Evolutionary conservation across 441 rosid species (phyloP).

Genomic region (Aquilaria agallochum): DNA sequence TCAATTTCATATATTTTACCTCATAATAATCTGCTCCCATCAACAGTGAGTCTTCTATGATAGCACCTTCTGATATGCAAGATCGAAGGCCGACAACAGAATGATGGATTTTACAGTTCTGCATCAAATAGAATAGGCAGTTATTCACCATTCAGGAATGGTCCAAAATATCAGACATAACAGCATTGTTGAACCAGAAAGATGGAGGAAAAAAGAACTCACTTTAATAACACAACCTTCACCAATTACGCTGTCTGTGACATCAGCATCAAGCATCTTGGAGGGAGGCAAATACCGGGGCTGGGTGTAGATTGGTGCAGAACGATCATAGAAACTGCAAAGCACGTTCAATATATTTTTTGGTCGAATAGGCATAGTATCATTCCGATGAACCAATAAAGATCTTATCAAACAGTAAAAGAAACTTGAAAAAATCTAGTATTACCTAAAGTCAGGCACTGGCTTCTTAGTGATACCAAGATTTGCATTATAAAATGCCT

Average conservation of each 20-base stretch:
- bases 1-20: slow-evolving; percentile 30
- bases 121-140: background rate
- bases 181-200: background rate
- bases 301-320: slow-evolving; percentile 94
- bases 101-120: slow-evolving; percentile 95
- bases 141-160: background rate
- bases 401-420: too few relatives aligned
- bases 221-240: slow-evolving; percentile 98
- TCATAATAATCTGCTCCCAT: slow-evolving; percentile 99
- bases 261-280: slow-evolving; percentile 98
- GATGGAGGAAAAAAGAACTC: slow-evolving; percentile 1
- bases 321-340: slow-evolving; percentile 89
- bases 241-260: slow-evolving; percentile 91
- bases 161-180: too few relatives aligned
- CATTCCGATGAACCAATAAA: too few relatives aligned
- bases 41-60: slow-evolving; percentile 80
- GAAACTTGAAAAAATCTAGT: background rate
- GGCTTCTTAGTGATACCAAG: slow-evolving; percentile 95
- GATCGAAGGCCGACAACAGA: slow-evolving; percentile 94
- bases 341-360: slow-evolving; percentile 7
- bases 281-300: slow-evolving; percentile 96
- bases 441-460: slow-evolving; percentile 87
- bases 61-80: slow-evolving; percentile 92
- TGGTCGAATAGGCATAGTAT: too few relatives aligned
- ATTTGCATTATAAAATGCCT: slow-evolving; percentile 94